Percentiles rank a stretch among this genome's conserved stretches.
Evolutionary conservation across 805 yeast genomes (phyloP).

Genomic region (Metschnikowia shivogae): DNA sequence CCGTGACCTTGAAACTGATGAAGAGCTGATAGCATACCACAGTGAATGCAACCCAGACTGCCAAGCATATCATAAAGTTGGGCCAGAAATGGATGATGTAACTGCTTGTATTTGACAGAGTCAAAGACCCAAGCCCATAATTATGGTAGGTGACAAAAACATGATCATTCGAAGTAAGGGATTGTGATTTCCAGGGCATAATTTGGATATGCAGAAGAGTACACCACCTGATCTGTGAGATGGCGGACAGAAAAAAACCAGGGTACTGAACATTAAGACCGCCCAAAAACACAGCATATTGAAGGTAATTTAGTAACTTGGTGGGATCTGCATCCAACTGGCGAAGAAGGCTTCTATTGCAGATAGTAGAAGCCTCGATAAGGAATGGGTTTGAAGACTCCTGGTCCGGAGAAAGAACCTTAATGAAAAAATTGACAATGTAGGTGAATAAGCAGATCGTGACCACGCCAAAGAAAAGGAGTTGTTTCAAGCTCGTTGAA

Average conservation of each 20-base stretch:
- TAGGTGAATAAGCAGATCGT: slow-evolving; percentile 39
- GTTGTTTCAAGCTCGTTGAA: slow-evolving; percentile 24
- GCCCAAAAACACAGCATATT: slow-evolving; percentile 54
- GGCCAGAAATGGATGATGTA: slow-evolving; percentile 36
- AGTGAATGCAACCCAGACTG: slow-evolving; percentile 24
- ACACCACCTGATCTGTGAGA: slow-evolving; percentile 51
- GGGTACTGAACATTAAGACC: slow-evolving; percentile 57
- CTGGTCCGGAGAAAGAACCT: slow-evolving; percentile 52
- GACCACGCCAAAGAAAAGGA: slow-evolving; percentile 38
- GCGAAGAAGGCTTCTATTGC: slow-evolving; percentile 51
- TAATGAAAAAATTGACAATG: slow-evolving; percentile 36
- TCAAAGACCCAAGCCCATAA: slow-evolving; percentile 39
- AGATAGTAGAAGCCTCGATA: slow-evolving; percentile 52
- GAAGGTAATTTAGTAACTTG: slow-evolving; percentile 50
- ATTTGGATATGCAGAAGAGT: slow-evolving; percentile 40
- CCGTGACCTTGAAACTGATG: slow-evolving; percentile 17
- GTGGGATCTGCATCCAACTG: slow-evolving; percentile 53
- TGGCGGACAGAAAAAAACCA: slow-evolving; percentile 55
- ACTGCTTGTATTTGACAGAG: slow-evolving; percentile 25
- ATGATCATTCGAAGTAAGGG: slow-evolving; percentile 23
- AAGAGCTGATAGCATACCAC: slow-evolving; percentile 21
- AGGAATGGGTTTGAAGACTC: slow-evolving; percentile 54
- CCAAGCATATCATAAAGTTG: slow-evolving; percentile 36
- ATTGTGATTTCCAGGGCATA: slow-evolving; percentile 1
- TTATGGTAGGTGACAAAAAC: slow-evolving; percentile 40